Conservation (phyloP, 2,329 filamentous ascomycete genomes). For the Plenodomus tracheiphilus region DNA sequence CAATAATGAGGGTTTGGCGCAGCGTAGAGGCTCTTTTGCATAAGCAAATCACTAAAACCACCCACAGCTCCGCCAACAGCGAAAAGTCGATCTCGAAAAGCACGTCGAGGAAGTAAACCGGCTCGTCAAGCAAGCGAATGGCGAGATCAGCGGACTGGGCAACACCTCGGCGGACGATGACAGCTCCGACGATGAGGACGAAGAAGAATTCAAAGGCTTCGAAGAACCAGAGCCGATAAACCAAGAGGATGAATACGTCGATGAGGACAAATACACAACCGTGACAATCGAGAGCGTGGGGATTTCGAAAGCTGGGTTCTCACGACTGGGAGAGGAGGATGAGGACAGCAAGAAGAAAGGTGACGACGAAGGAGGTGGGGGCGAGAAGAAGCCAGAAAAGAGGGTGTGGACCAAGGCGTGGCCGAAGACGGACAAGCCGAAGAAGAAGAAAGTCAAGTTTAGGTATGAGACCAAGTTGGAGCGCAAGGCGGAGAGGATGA, state of each 20-base stretch:
- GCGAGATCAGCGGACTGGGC: conserved; percentile 41
- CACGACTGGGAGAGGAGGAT: conserved; percentile 52
- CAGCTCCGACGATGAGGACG: conserved; percentile 60
- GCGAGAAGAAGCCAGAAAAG: conserved; percentile 56
- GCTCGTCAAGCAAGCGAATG: conserved; percentile 65
- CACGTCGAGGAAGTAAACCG: conserved; percentile 78
- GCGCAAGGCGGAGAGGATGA: conserved; percentile 63
- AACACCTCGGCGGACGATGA: conserved; percentile 38
- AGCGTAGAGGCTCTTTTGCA: too few species aligned
- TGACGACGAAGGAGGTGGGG: conserved; percentile 36
- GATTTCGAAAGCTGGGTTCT: conserved; percentile 73
- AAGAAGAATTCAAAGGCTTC: conserved; percentile 51
- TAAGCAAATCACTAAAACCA: not conserved
- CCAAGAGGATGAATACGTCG: conserved; percentile 90
- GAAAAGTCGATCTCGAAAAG: conserved; percentile 77
- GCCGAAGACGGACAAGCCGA: conserved; percentile 54
- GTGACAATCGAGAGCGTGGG: conserved; percentile 91
- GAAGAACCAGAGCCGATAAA: conserved; percentile 64
- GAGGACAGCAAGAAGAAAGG: conserved; percentile 22
- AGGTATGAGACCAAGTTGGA: conserved; percentile 89
- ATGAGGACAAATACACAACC: conserved; percentile 94
- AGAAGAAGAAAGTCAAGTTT: conserved; percentile 89
- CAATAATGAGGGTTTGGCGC: too few species aligned
- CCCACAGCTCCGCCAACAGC: conserved; percentile 76
- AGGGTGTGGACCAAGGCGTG: conserved; percentile 57